Conservation (phyloP, 768 basidiomycete genomes). For the Phlebiopsis gigantea region DNA sequence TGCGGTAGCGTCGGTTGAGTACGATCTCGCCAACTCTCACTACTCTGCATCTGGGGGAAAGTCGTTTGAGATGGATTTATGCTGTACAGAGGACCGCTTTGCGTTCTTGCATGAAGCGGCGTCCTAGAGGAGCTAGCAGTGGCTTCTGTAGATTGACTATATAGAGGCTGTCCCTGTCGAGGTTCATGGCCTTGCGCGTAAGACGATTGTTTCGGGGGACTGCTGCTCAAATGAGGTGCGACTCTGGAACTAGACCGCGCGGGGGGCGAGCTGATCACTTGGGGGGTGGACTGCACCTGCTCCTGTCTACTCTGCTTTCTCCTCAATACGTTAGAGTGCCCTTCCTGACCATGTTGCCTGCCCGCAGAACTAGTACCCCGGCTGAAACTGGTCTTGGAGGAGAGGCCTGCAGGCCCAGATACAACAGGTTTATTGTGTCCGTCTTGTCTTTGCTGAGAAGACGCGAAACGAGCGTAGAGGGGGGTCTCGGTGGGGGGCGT, state of each 20-base stretch:
- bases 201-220: not conserved
- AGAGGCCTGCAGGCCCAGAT: conserved; percentile 10
- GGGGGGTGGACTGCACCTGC: conserved; percentile 1
- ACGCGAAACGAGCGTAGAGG: conserved; percentile 10
- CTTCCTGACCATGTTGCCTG: not conserved
- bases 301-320: conserved; percentile 6
- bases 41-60: not conserved
- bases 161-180: not conserved
- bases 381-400: conserved; percentile 5
- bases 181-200: not conserved
- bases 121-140: not conserved
- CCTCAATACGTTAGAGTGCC: not conserved
- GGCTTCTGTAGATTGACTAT: not conserved
- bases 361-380: not conserved
- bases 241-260: conserved; percentile 1
- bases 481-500: conserved; percentile 3
- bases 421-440: conserved; percentile 7
- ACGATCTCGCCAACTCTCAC: not conserved
- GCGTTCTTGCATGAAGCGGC: not conserved
- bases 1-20: not conserved
- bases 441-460: conserved; percentile 1
- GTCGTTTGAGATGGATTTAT: not conserved
- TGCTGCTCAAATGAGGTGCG: not conserved
- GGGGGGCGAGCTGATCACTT: not conserved
- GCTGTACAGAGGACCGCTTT: not conserved